phyloP scores from a whole-genome alignment of 805 yeast species.

The Myxozyma sirexii region DNA sequence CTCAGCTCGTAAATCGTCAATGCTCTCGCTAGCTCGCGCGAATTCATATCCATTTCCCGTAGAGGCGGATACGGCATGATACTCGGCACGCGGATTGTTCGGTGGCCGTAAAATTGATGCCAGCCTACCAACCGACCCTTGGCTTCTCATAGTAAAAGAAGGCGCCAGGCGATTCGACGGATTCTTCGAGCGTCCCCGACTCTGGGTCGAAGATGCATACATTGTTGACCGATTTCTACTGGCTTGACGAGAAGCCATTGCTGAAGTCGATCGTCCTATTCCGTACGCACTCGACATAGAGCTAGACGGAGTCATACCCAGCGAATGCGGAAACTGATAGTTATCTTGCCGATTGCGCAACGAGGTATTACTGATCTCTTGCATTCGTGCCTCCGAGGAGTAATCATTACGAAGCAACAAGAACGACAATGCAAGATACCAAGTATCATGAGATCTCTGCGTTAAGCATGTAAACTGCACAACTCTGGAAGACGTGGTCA shows the following conservation, averaged over 20 bases:
- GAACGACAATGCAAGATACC: slow-evolving; percentile 84
- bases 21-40: slow-evolving; percentile 10
- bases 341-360: neutral
- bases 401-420: slow-evolving; percentile 40
- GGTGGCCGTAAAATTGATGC: slow-evolving; percentile 16
- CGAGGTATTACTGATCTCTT: neutral
- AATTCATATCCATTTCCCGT: neutral
- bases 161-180: neutral
- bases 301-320: neutral
- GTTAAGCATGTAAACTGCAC: slow-evolving; percentile 86
- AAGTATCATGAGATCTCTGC: slow-evolving; percentile 82
- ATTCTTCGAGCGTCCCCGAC: neutral
- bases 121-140: slow-evolving; percentile 23
- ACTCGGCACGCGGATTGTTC: neutral
- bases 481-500: slow-evolving; percentile 66
- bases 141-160: neutral
- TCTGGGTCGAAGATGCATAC: neutral
- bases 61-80: neutral
- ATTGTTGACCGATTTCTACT: neutral
- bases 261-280: neutral
- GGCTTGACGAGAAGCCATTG: neutral
- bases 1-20: slow-evolving; percentile 11
- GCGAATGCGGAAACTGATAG: neutral
- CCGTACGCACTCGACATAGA: neutral
- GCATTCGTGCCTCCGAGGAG: neutral